phyloP scores from a whole-genome alignment of 371 early-diverging fungal species.

The Rhizomucor pusillus region DNA sequence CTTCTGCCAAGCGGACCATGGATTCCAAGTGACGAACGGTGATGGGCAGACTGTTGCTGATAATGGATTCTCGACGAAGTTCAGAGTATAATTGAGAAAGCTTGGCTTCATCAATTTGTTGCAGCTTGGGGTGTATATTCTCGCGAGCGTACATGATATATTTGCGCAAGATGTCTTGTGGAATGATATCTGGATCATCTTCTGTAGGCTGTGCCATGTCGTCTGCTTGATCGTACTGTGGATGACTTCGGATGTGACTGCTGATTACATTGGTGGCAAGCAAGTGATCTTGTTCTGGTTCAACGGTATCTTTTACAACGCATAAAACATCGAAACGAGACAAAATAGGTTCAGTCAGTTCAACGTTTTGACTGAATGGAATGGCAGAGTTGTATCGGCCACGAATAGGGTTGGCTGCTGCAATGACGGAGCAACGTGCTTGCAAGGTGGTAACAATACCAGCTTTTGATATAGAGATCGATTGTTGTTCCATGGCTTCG shows the following conservation, averaged over 20 bases:
- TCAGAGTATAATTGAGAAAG: slow-evolving; percentile 88
- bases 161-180: slow-evolving; percentile 89
- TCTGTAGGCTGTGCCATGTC: slow-evolving; percentile 32
- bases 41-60: slow-evolving; percentile 94
- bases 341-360: slow-evolving; percentile 98
- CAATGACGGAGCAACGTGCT: slow-evolving; percentile 88
- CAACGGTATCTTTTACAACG: slow-evolving; percentile 94
- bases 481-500: slow-evolving; percentile 98
- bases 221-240: slow-evolving; percentile 48
- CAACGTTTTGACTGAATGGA: slow-evolving; percentile 98
- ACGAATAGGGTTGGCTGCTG: slow-evolving; percentile 96
- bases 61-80: slow-evolving; percentile 90
- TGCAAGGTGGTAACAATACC: slow-evolving; percentile 94
- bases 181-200: slow-evolving; percentile 65
- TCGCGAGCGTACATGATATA: slow-evolving; percentile 98
- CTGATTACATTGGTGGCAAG: slow-evolving; percentile 96
- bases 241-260: slow-evolving; percentile 91
- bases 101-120: slow-evolving; percentile 88
- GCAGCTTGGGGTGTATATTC: slow-evolving; percentile 81
- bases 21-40: slow-evolving; percentile 99
- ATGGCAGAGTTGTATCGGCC: slow-evolving; percentile 97
- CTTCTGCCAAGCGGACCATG: slow-evolving; percentile 97
- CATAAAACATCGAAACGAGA: slow-evolving; percentile 99
- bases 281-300: slow-evolving; percentile 84
- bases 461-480: slow-evolving; percentile 89